A percentile compares a stretch with the other conserved stretches of the same genome.
These are phyloP conservation scores for Triticum dicoccoides DNA, from an alignment of 176 grass and related monocot genomes.

Conservation along the genomic window DNA sequence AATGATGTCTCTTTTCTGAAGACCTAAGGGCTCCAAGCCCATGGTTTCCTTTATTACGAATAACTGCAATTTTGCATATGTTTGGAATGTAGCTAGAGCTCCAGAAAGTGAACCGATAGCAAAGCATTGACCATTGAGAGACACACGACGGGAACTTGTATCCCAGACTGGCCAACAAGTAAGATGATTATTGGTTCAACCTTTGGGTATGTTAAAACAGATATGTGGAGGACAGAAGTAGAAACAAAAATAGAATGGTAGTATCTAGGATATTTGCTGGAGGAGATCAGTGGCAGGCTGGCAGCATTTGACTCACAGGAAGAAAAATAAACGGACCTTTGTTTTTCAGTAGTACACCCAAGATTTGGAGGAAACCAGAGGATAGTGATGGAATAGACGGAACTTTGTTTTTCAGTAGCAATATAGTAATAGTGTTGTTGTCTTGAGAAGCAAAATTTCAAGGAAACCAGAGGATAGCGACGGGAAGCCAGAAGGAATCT, in stretches of 20 bases:
- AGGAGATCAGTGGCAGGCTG: not conserved
- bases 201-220: not conserved
- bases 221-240: not conserved
- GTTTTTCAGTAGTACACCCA: not conserved
- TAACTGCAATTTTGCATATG: not conserved
- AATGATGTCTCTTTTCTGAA: not conserved
- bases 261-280: not conserved
- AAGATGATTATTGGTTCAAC: not conserved
- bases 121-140: not conserved
- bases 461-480: not conserved
- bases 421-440: too few relatives aligned
- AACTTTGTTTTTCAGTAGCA: conserved; percentile 15
- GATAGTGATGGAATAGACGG: not conserved
- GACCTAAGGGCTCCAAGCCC: not conserved
- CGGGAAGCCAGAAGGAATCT: conserved; percentile 3
- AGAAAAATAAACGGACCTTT: not conserved
- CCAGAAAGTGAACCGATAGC: not conserved
- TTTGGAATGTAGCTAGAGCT: not conserved
- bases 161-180: not conserved
- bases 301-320: not conserved
- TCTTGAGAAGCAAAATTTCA: not conserved
- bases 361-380: not conserved
- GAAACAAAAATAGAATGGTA: not conserved
- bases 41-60: not conserved
- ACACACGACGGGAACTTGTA: not conserved